Evolutionary conservation across 2,329 filamentous ascomycete genomes (phyloP), one percentile per base, ranked within the genome.

Genomic region (Pestalotiopsis sp.): DNA sequence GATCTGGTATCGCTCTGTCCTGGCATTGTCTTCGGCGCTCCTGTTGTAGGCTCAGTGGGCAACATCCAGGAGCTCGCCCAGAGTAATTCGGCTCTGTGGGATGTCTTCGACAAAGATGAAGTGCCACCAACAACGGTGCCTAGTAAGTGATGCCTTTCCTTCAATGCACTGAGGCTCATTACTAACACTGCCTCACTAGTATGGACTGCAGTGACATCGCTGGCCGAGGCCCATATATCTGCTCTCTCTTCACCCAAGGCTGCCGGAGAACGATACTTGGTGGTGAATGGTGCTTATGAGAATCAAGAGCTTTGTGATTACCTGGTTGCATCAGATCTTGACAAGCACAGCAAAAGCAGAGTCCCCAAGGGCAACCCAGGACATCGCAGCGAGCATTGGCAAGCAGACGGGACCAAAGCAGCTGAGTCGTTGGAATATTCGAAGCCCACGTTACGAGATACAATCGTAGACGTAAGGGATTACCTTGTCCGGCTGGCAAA

Each of bases 1-100:
- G 81, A 84, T 65, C 70, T 85, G n/a, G 82, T 83, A 4, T 80
- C 83, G 0, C 74, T 85, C 11, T 84, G 82, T 62, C 83, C 83
- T 4, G 81, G 83, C 0, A 81, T 84, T 78, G 81, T 81, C 0
- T 84, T 84, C 68, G 84, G 84, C 0, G 41, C 63, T 36, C 63
- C 63, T 25, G 63, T 66, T 36, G 49, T 57, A 57, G 63, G 63
- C 27, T 56, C 63, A 2, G 39, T 66, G 4, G 25, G 36, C 27
- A 57, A 25, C 17, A 13, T 57, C 2, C 36, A 38, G 31, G 63
- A 57, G 63, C 63, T 66, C 11, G 63, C 20, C n/a, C 63, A 66
- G 49, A 66, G 23, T 36, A 66, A 66, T 31, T 20, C 36, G 23
- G 31, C 31, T 14, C 17, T 66, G 0, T 57, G 41, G 63, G 49